phyloP scores from a whole-genome alignment of 257 asterid genomes.

The Capsicum chinense region DNA sequence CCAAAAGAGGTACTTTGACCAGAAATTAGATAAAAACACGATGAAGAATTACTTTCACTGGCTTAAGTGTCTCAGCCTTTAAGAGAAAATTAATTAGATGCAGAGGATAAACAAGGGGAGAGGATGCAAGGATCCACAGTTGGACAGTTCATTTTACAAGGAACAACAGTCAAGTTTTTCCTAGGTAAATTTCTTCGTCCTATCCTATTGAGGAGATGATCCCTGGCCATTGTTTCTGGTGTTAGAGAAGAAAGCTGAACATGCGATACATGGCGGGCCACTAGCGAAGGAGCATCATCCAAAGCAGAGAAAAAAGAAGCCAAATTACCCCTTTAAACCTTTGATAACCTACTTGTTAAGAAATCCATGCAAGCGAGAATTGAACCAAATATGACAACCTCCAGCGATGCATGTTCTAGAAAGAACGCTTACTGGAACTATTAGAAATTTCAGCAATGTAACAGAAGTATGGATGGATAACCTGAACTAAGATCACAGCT shows the following conservation, averaged over 20 bases:
- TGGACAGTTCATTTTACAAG: neutral
- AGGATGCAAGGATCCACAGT: neutral
- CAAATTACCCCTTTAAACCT: neutral
- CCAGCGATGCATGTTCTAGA: neutral
- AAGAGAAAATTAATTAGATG: neutral
- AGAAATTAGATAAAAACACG: neutral
- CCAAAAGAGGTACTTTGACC: constrained; percentile 9
- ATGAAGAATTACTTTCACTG: neutral
- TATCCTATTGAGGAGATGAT: constrained; percentile 2
- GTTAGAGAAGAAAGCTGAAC: constrained; percentile 10
- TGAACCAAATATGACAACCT: neutral
- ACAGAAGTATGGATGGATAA: neutral
- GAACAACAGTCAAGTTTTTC: neutral
- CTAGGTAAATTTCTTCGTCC: neutral
- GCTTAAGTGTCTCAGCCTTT: neutral
- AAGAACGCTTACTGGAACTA: neutral
- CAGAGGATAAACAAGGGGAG: constrained; percentile 13
- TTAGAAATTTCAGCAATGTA: constrained; percentile 6
- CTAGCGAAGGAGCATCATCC: neutral
- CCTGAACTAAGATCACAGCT: neutral
- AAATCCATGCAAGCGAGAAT: neutral
- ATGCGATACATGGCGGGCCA: neutral
- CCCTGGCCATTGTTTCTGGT: neutral
- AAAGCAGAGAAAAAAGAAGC: neutral
- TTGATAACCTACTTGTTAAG: neutral